Conservation (phyloP, 441 rosid species). For the Brassica hybrid region DNA sequence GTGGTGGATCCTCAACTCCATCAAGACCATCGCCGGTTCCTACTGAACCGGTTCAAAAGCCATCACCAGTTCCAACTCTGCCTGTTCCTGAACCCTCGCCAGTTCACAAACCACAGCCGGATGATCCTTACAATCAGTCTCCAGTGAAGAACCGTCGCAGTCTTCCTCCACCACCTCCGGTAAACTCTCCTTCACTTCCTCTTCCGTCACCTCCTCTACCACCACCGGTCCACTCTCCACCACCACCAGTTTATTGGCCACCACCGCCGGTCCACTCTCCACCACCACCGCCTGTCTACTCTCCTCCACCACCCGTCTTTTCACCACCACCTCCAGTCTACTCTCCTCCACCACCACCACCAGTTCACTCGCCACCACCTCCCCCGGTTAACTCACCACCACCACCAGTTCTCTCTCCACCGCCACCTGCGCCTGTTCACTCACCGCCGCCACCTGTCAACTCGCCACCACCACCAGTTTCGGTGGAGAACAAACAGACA, state of each 20-base stretch:
- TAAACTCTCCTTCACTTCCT: not conserved
- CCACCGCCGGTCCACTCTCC: constrained; percentile 5
- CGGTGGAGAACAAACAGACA: too few species aligned
- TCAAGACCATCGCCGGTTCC: constrained; percentile 9
- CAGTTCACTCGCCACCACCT: constrained; percentile 7
- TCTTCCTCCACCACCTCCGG: constrained; percentile 27
- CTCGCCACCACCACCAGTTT: too few species aligned
- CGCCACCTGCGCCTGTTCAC: not conserved
- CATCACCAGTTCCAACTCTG: constrained; percentile 2
- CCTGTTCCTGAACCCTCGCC: not conserved
- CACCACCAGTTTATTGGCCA: not conserved
- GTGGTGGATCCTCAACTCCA: constrained; percentile 35
- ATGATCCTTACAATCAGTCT: constrained; percentile 28
- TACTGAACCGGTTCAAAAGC: constrained; percentile 9
- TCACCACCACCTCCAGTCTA: not conserved
- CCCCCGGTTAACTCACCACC: not conserved
- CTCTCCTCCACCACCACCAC: not conserved
- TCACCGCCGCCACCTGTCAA: constrained; percentile 12
- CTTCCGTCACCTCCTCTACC: constrained; percentile 22
- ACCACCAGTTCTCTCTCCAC: too few species aligned
- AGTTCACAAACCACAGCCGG: constrained; percentile 35
- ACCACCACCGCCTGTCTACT: constrained; percentile 4
- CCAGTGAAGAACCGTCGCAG: constrained; percentile 18
- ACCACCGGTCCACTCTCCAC: constrained; percentile 1
- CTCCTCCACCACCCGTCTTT: constrained; percentile 12